Conservation (phyloP, 2,329 filamentous ascomycete species). For the Pyricularia sp. region DNA sequence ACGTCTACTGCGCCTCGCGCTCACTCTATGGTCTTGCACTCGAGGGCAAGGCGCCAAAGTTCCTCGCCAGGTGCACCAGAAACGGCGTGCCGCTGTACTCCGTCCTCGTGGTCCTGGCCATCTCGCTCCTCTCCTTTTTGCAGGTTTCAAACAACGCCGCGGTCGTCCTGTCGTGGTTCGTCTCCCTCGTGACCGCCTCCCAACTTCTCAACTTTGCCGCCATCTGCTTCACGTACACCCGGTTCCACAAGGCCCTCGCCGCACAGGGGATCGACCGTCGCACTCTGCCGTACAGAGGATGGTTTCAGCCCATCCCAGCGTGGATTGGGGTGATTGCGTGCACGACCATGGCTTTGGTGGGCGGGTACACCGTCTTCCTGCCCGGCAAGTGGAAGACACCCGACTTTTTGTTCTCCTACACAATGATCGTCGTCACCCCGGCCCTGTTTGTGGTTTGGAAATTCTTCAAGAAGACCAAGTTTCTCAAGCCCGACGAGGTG, state of each 20-base stretch:
- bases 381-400: constrained; percentile 20
- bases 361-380: constrained; percentile 41
- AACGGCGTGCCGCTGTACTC: constrained; percentile 34
- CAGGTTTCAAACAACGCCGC: constrained; percentile 26
- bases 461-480: constrained; percentile 49
- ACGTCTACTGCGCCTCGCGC: constrained; percentile 40
- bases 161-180: constrained; percentile 29
- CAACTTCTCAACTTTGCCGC: constrained; percentile 33
- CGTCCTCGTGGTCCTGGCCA: constrained; percentile 21
- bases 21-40: constrained; percentile 40
- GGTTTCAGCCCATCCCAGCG: constrained; percentile 40
- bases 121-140: constrained; percentile 26
- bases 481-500: constrained; percentile 43
- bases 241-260: constrained; percentile 41
- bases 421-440: constrained; percentile 19
- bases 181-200: constrained; percentile 24
- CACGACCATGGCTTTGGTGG: constrained; percentile 43
- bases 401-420: constrained; percentile 22
- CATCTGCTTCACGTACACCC: constrained; percentile 34
- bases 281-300: constrained; percentile 37
- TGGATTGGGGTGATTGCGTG: constrained; percentile 37
- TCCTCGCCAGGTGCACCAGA: constrained; percentile 28
- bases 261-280: constrained; percentile 34
- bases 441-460: constrained; percentile 59
- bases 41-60: constrained; percentile 34